phyloP scores from a whole-genome alignment of 441 rosid genomes.

The Erodium texanum region DNA sequence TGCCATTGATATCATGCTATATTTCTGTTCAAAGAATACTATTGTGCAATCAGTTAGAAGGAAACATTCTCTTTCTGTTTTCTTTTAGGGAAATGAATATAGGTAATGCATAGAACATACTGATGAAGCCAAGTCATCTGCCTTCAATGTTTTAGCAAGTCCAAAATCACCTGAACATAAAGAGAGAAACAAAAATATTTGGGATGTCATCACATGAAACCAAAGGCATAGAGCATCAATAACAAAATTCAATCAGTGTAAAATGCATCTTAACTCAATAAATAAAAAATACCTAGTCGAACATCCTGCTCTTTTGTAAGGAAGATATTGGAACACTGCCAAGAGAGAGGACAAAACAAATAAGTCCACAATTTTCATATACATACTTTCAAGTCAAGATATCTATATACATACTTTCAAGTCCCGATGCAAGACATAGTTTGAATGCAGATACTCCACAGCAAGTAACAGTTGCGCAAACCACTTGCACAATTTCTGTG shows the following conservation, averaged over 20 bases:
- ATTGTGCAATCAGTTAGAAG: background rate
- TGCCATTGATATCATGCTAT: background rate
- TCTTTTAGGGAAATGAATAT: background rate
- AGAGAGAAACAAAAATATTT: slow-evolving; percentile 17
- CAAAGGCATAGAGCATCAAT: background rate
- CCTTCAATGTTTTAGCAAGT: slow-evolving; percentile 89
- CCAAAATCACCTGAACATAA: slow-evolving; percentile 79
- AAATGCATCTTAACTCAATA: slow-evolving; percentile 12
- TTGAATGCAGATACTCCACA: slow-evolving; percentile 84
- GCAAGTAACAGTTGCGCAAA: slow-evolving; percentile 77
- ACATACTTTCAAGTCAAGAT: slow-evolving; percentile 13
- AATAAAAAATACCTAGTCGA: slow-evolving; percentile 63
- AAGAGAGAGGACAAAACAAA: slow-evolving; percentile 15
- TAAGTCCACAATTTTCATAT: slow-evolving; percentile 24
- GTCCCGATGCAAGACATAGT: slow-evolving; percentile 87
- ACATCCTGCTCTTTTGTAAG: slow-evolving; percentile 92
- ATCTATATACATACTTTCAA: slow-evolving; percentile 46
- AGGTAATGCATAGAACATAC: slow-evolving; percentile 30
- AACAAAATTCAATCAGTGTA: background rate
- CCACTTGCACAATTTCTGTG: slow-evolving; percentile 95
- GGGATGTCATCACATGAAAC: background rate
- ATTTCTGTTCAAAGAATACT: background rate
- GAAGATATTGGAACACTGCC: slow-evolving; percentile 91
- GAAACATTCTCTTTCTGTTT: background rate
- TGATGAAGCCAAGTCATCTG: slow-evolving; percentile 92